These are phyloP conservation scores for Elasticomyces elasticus DNA, from an alignment of 495 filamentous ascomycete species.

Conservation along the genomic window DNA sequence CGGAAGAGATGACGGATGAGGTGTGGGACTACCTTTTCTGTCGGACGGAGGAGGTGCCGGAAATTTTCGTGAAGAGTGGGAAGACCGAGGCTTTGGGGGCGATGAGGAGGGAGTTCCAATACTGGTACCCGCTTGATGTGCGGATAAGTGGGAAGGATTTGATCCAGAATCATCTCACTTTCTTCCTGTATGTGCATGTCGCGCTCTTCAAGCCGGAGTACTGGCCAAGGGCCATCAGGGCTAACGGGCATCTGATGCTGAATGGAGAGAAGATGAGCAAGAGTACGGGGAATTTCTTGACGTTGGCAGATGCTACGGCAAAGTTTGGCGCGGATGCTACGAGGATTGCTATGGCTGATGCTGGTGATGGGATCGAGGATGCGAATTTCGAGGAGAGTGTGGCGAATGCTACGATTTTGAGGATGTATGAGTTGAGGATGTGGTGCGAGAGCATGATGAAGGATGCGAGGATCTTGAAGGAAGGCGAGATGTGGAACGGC, in stretches of 20 bases:
- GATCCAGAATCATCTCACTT: constrained; percentile 64
- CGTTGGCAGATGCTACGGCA: constrained; percentile 68
- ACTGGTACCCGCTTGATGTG: constrained; percentile 91
- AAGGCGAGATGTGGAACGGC: constrained; percentile 24
- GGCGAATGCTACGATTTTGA: constrained; percentile 79
- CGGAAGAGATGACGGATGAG: constrained; percentile 89
- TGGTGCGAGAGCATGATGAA: constrained; percentile 82
- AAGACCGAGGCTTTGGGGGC: constrained; percentile 57
- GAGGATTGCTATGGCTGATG: constrained; percentile 85
- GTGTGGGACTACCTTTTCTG: constrained; percentile 94
- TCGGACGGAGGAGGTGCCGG: constrained; percentile 45
- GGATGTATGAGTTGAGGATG: constrained; percentile 74
- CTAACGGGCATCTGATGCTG: constrained; percentile 85
- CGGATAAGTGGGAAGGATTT: constrained; percentile 50
- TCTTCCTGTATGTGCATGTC: constrained; percentile 91
- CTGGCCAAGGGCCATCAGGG: constrained; percentile 74
- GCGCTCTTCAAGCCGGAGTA: constrained; percentile 78
- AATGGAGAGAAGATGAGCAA: constrained; percentile 98
- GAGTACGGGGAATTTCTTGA: constrained; percentile 91
- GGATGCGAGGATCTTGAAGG: constrained; percentile 26
- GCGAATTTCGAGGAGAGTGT: constrained; percentile 96
- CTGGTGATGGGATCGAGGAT: constrained; percentile 87
- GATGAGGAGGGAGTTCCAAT: constrained; percentile 85
- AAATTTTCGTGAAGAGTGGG: constrained; percentile 57
- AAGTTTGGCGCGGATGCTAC: constrained; percentile 95